Evolutionary conservation across 257 asterid species (phyloP).

Genomic region (Cinchona pubescens): DNA sequence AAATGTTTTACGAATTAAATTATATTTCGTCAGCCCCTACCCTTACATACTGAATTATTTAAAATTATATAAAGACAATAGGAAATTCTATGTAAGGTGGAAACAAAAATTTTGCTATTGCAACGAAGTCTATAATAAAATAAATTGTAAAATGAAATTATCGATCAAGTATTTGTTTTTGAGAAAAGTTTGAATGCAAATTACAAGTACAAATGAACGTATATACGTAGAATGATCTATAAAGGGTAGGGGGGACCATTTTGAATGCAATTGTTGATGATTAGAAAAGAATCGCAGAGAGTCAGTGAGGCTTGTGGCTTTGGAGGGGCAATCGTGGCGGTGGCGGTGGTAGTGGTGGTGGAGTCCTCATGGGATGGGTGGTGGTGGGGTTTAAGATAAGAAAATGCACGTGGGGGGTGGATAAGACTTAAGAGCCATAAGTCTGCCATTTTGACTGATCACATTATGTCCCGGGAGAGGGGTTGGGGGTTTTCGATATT

Average conservation of each 20-base stretch:
- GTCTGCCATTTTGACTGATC: constrained; percentile 49
- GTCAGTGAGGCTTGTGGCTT: background rate
- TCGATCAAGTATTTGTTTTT: too few relatives aligned
- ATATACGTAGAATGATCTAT: background rate
- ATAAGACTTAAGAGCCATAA: too few relatives aligned
- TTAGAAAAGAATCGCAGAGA: constrained; percentile 18
- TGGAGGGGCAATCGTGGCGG: background rate
- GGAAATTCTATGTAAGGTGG: too few relatives aligned
- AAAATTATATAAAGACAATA: too few relatives aligned
- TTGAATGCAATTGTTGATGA: constrained; percentile 17
- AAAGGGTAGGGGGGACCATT: constrained; percentile 9
- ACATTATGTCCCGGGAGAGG: constrained; percentile 53
- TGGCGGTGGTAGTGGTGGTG: background rate
- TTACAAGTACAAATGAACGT: background rate
- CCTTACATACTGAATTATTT: too few relatives aligned
- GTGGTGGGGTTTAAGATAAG: constrained; percentile 27
- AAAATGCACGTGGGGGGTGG: constrained; percentile 58
- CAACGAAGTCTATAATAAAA: too few relatives aligned
- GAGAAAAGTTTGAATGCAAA: too few relatives aligned
- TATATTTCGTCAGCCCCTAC: too few relatives aligned
- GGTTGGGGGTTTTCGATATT: constrained; percentile 1
- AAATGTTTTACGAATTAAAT: too few relatives aligned
- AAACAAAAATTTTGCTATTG: too few relatives aligned
- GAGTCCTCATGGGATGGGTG: background rate
- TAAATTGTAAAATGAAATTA: too few relatives aligned